A percentile compares a stretch with the other conserved stretches of the same genome.
phyloP scores from a whole-genome alignment of 116 monocot species.

The Cymodocea nodosa region DNA sequence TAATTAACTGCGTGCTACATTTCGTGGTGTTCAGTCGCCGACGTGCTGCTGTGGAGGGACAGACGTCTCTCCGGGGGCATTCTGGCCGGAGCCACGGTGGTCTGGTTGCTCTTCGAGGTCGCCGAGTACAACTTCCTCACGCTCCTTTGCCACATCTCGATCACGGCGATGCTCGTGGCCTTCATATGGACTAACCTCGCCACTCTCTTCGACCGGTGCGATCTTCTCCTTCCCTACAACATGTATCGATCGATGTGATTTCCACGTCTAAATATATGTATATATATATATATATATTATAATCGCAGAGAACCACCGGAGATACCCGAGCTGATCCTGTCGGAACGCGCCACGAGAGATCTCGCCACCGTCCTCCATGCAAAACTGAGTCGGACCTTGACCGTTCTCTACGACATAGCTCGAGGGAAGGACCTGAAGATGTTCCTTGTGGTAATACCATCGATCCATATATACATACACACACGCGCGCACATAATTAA shows the following conservation, averaged over 20 bases:
- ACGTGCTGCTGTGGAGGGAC: slow-evolving; percentile 68
- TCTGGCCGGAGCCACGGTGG: slow-evolving; percentile 32
- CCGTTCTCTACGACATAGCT: slow-evolving; percentile 47
- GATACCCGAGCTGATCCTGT: slow-evolving; percentile 46
- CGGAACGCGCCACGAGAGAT: slow-evolving; percentile 37
- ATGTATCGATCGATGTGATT: neutral
- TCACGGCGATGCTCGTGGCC: slow-evolving; percentile 47
- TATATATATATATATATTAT: neutral
- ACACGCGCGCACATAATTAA: too few relatives aligned
- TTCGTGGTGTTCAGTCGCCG: slow-evolving; percentile 41
- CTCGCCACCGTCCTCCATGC: slow-evolving; percentile 24
- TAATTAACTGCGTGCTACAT: neutral
- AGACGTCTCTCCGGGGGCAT: slow-evolving; percentile 51
- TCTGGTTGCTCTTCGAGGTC: slow-evolving; percentile 79
- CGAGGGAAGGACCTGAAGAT: slow-evolving; percentile 64
- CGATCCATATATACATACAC: too few relatives aligned
- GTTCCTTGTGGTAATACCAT: slow-evolving; percentile 45
- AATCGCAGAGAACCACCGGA: slow-evolving; percentile 39
- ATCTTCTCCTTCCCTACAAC: too few relatives aligned
- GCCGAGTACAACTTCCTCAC: slow-evolving; percentile 72
- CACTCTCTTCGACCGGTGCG: slow-evolving; percentile 42
- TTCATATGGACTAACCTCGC: slow-evolving; percentile 70
- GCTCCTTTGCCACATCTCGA: slow-evolving; percentile 53
- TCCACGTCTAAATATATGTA: neutral
- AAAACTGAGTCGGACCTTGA: slow-evolving; percentile 20